Conservation (phyloP, 106 monocot species). For the Apostasia ramifera region DNA sequence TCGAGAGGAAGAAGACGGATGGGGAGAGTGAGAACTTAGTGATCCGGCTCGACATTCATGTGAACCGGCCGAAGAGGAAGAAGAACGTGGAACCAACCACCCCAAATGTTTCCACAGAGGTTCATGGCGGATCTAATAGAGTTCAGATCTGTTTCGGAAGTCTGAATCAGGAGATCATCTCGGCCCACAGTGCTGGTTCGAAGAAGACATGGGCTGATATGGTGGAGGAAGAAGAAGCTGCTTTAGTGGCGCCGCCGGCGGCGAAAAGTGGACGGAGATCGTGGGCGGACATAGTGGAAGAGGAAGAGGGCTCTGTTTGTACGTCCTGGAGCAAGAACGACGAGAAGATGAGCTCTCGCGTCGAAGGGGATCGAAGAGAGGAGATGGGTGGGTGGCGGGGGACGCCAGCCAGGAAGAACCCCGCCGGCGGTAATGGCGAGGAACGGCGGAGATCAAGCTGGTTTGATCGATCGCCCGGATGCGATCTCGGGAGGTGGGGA, state of each 20-base stretch:
- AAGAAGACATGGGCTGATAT: constrained; percentile 8
- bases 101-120: background rate
- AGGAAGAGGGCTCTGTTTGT: background rate
- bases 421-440: background rate
- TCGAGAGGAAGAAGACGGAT: background rate
- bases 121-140: no score
- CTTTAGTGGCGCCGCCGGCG: no score
- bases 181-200: no score
- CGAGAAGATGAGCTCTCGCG: background rate
- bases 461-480: background rate
- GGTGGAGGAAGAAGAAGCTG: constrained; percentile 3
- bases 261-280: no score
- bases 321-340: background rate
- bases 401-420: background rate
- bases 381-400: background rate
- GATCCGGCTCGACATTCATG: constrained; percentile 5
- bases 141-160: background rate
- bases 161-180: background rate
- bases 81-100: background rate
- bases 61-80: background rate
- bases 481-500: background rate
- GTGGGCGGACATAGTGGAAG: constrained; percentile 8
- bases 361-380: background rate
- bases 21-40: background rate
- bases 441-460: background rate